These are phyloP conservation scores for Pueraria montana DNA, from an alignment of 306 rosid genomes.

Conservation along the genomic window DNA sequence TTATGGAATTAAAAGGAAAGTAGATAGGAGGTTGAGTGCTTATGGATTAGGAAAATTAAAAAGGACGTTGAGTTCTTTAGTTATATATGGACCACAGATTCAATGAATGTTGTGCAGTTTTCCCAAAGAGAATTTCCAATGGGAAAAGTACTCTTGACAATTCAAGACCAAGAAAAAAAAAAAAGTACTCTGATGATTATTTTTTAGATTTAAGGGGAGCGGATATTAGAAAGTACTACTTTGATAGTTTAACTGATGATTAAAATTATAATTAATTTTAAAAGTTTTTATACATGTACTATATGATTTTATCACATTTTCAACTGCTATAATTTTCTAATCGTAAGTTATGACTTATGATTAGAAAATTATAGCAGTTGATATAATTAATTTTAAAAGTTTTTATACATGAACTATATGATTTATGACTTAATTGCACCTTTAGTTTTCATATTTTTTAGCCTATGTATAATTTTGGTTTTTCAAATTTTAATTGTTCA, in stretches of 20 bases:
- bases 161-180: background rate
- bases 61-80: background rate
- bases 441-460: background rate
- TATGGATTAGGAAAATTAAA: background rate
- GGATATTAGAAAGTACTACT: background rate
- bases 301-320: background rate
- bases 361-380: too few species aligned
- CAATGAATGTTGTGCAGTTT: background rate
- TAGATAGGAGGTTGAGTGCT: slow-evolving; percentile 14
- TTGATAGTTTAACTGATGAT: background rate
- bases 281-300: background rate
- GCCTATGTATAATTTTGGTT: background rate
- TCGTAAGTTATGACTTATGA: too few species aligned
- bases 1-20: background rate
- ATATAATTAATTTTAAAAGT: too few species aligned
- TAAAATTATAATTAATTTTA: background rate
- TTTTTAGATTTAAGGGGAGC: background rate
- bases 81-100: background rate
- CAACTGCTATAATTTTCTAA: background rate
- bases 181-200: background rate
- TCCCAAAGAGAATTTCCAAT: too few species aligned
- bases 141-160: background rate
- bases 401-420: too few species aligned
- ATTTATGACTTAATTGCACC: background rate
- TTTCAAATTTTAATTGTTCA: background rate